Conservation (phyloP, 164 flowering plant genomes). For the Santalum album region DNA sequence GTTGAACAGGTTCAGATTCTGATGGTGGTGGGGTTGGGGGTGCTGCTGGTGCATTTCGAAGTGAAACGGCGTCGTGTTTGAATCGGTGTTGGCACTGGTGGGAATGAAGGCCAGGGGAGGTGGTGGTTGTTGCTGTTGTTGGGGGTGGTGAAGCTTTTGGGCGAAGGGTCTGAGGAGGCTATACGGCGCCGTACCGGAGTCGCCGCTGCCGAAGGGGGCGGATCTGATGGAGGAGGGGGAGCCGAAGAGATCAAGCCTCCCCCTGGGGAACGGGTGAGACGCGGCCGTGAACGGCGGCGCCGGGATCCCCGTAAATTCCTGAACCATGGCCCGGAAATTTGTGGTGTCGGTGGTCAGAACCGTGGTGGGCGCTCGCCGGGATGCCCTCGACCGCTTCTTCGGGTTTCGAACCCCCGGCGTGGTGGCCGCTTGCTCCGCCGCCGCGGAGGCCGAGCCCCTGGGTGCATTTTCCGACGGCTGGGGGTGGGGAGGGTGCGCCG, state of each 20-base stretch:
- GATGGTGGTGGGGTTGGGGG: background rate
- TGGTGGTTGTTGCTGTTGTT: background rate
- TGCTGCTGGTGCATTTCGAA: background rate
- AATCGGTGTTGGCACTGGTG: background rate
- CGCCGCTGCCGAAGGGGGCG: background rate
- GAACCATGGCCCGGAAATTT: slow-evolving; percentile 3
- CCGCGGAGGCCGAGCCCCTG: background rate
- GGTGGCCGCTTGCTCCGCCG: background rate
- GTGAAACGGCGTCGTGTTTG: background rate
- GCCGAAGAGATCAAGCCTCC: background rate
- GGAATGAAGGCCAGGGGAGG: background rate
- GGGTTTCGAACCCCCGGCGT: background rate
- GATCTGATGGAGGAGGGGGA: background rate
- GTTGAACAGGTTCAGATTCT: background rate
- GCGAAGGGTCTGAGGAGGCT: slow-evolving; percentile 1
- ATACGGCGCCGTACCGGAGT: background rate
- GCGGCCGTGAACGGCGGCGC: background rate
- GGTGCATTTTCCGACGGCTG: background rate
- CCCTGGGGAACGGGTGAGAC: background rate
- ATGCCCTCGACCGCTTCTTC: background rate
- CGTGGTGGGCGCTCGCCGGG: background rate
- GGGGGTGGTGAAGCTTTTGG: background rate
- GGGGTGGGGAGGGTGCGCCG: too few species aligned
- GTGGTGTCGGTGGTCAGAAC: slow-evolving; percentile 1
- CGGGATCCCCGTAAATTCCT: slow-evolving; percentile 3